Evolutionary conservation across 306 rosid genomes (phyloP).

Genomic region (Medicago truncatula): DNA sequence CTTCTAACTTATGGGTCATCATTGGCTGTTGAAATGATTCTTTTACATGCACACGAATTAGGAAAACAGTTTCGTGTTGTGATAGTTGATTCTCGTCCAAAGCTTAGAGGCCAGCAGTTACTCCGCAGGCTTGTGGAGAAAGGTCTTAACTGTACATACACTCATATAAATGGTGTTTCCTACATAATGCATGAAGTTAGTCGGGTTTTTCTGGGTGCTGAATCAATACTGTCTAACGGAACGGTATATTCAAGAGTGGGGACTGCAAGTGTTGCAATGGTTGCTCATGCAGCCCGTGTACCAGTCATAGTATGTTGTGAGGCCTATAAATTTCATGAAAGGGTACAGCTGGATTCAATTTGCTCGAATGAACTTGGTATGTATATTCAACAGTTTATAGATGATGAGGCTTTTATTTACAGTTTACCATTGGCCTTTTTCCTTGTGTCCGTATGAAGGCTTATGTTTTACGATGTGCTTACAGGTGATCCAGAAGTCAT

Average conservation of each 20-base stretch:
- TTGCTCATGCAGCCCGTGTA: conserved; percentile 62
- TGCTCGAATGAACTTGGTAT: conserved; percentile 71
- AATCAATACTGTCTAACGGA: conserved; percentile 62
- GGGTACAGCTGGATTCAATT: conserved; percentile 69
- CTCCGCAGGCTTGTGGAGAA: conserved; percentile 64
- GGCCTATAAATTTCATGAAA: conserved; percentile 70
- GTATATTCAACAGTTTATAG: conserved; percentile 10
- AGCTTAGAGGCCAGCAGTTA: conserved; percentile 57
- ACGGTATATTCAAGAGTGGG: conserved; percentile 71
- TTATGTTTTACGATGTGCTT: conserved; percentile 44
- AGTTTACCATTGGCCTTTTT: conserved; percentile 17
- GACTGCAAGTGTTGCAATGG: conserved; percentile 69
- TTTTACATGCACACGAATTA: conserved; percentile 61
- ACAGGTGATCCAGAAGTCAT: conserved; percentile 62
- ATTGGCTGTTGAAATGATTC: conserved; percentile 57
- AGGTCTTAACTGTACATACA: conserved; percentile 65
- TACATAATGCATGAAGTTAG: conserved; percentile 69
- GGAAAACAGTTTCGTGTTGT: conserved; percentile 66
- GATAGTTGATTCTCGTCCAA: conserved; percentile 67
- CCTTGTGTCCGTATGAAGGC: conserved; percentile 1
- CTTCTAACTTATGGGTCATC: conserved; percentile 65
- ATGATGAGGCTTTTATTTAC: conserved; percentile 23
- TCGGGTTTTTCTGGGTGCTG: conserved; percentile 62
- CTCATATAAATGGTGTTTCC: conserved; percentile 66
- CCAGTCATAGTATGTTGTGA: conserved; percentile 70